A percentile compares a stretch with the other conserved stretches of the same genome.
These are phyloP conservation scores for Plasmodium billcollinsi DNA, from an alignment of 169 alveolate genomes.

Conservation along the genomic window DNA sequence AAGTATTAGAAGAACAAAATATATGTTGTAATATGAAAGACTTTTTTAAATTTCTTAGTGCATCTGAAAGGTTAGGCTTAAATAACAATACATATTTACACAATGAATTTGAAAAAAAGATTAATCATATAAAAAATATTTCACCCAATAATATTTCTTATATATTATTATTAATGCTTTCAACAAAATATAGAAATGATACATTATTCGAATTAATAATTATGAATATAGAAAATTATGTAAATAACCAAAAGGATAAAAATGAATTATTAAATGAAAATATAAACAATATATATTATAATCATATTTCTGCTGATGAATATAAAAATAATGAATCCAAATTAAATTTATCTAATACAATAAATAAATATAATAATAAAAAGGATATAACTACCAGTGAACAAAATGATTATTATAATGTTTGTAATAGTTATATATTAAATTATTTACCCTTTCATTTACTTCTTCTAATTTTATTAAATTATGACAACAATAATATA, in stretches of 20 bases:
- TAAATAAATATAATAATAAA: background rate
- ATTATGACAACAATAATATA: slow-evolving; percentile 33
- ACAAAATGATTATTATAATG: background rate
- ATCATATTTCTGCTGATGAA: too few species aligned
- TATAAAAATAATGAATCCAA: background rate
- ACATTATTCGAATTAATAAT: slow-evolving; percentile 30
- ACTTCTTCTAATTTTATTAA: slow-evolving; percentile 29
- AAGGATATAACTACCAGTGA: background rate
- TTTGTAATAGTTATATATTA: slow-evolving; percentile 20
- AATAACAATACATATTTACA: slow-evolving; percentile 44
- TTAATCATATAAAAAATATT: slow-evolving; percentile 27
- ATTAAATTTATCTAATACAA: background rate
- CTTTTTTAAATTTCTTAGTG: slow-evolving; percentile 64
- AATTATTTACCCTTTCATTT: slow-evolving; percentile 60
- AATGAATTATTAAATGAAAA: background rate
- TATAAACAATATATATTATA: background rate
- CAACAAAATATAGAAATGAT: slow-evolving; percentile 28
- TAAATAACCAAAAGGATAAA: slow-evolving; percentile 8
- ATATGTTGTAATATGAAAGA: slow-evolving; percentile 41
- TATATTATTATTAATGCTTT: slow-evolving; percentile 20
- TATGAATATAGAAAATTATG: slow-evolving; percentile 63
- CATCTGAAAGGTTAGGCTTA: slow-evolving; percentile 41
- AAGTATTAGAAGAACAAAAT: slow-evolving; percentile 11
- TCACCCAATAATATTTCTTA: slow-evolving; percentile 65
- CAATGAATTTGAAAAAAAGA: slow-evolving; percentile 56